Evolutionary conservation across 805 yeast genomes (phyloP).

Genomic region (Saccharomycodes ludwigii): DNA sequence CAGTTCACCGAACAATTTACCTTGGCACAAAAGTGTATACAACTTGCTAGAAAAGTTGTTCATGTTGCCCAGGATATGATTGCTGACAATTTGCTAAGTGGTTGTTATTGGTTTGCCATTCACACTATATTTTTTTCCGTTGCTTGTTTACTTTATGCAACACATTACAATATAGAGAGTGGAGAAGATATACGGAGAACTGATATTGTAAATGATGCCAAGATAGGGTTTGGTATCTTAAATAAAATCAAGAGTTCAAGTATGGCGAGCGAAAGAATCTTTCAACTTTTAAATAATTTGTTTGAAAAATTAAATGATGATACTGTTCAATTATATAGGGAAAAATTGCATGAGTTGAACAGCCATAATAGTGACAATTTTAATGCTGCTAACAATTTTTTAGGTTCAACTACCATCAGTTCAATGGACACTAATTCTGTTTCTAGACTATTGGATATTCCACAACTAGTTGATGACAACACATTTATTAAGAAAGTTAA

Average conservation of each 20-base stretch:
- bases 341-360: too few relatives aligned
- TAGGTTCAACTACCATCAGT: too few relatives aligned
- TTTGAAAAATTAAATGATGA: conserved; percentile 65
- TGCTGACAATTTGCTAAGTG: conserved; percentile 54
- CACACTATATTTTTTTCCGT: conserved; percentile 83
- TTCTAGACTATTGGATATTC: too few relatives aligned
- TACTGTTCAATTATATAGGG: conserved; percentile 38
- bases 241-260: conserved; percentile 56
- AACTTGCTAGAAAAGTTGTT: conserved; percentile 73
- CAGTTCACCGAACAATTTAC: conserved; percentile 49
- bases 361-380: too few relatives aligned
- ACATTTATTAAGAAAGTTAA: too few relatives aligned
- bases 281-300: conserved; percentile 59
- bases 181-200: too few relatives aligned
- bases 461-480: too few relatives aligned
- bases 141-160: conserved; percentile 72
- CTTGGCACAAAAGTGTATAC: conserved; percentile 72
- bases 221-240: conserved; percentile 55
- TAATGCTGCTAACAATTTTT: too few relatives aligned
- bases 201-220: conserved; percentile 49
- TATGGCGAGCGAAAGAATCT: conserved; percentile 64
- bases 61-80: conserved; percentile 73
- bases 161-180: too few relatives aligned
- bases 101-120: conserved; percentile 86
- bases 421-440: too few relatives aligned